Evolutionary conservation across 1,284 basidiomycete species (phyloP), one percentile per base, ranked within the genome.

Genomic region (Ceratorhiza oryzae-sativae): DNA sequence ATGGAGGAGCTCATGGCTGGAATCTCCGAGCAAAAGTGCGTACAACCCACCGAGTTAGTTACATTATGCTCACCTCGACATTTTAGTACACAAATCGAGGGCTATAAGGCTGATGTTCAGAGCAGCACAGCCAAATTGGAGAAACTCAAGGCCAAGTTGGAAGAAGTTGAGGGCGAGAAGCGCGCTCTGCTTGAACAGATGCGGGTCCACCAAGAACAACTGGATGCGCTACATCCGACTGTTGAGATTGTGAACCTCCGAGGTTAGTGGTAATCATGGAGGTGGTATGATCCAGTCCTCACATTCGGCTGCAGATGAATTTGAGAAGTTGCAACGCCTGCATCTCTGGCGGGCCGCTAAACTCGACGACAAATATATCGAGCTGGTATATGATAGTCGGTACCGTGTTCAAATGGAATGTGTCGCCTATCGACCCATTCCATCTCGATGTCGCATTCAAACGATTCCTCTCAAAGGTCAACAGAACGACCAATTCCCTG

Each of bases 1-100:
- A 79, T 87, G 63, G 77, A 76, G 20, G 80, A 82, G 15, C 80
- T 83, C 27, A 81, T 81, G 60, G 81, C 78, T 34, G 84, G 79
- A 32, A 83, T 85, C 42, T 80, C 80, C 20, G 85, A 86, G 75
- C 84, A 85, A 74, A 78, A 78, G 81, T 83, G 75, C 75, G 81
- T 78, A 15, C 4, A 13, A 9, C 5, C 10, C 23, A 18, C 6
- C 18, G 36, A 12, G 13, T n/a, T 39, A 27, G 36, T 9, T 13
- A 5, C 20, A 12, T 25, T 39, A 65, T 70, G 74, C 55, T 74
- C 70, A 65, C 70, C 48, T 73, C 77, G 73, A 73, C 73, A 20
- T 45, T 25, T 4, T 61, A 82, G 82, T 56, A 76, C 78, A 9
- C 79, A 81, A 75, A 80, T 84, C 67, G 77, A 79, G 36, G 75